Percentiles rank a stretch among this genome's conserved stretches.
These are phyloP conservation scores for Xylariomycetidae sp. DNA, from an alignment of 2,329 filamentous ascomycete species.

Conservation along the genomic window DNA sequence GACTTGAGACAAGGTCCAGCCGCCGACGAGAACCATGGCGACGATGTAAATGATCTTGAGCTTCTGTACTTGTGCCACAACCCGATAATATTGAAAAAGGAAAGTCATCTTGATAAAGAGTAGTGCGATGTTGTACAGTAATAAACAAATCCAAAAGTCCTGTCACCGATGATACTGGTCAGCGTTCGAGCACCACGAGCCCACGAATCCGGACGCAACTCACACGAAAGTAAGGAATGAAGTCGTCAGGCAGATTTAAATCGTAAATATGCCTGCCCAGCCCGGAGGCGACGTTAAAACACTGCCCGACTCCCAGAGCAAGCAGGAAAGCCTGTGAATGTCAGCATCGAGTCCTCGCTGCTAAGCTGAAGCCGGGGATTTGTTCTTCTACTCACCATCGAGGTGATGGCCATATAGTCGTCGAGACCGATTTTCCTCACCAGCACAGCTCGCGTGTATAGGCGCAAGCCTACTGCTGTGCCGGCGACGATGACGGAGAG, in stretches of 20 bases:
- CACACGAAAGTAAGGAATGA: constrained; percentile 1
- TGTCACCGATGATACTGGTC: too few species aligned
- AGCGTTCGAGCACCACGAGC: too few species aligned
- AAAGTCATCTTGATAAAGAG: constrained; percentile 5
- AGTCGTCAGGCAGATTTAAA: constrained; percentile 1
- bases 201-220: too few species aligned
- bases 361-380: too few species aligned
- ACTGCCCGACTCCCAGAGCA: neutral
- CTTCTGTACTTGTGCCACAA: constrained; percentile 3
- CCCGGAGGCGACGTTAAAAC: constrained; percentile 1
- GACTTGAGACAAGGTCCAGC: constrained; percentile 2
- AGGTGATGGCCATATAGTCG: constrained; percentile 2
- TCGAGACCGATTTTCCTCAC: constrained; percentile 3
- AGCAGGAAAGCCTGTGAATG: constrained; percentile 1
- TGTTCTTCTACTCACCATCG: constrained; percentile 3
- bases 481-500: neutral
- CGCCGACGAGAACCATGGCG: constrained; percentile 2
- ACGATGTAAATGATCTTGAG: constrained; percentile 2
- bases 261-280: constrained; percentile 2
- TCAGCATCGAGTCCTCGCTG: too few species aligned
- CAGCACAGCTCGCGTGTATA: constrained; percentile 2
- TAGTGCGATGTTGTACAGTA: constrained; percentile 4
- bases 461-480: neutral
- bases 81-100: constrained; percentile 4
- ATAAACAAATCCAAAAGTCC: constrained; percentile 3